Conservation (phyloP, 78 protist species). For the Monosiga brevicollis region DNA sequence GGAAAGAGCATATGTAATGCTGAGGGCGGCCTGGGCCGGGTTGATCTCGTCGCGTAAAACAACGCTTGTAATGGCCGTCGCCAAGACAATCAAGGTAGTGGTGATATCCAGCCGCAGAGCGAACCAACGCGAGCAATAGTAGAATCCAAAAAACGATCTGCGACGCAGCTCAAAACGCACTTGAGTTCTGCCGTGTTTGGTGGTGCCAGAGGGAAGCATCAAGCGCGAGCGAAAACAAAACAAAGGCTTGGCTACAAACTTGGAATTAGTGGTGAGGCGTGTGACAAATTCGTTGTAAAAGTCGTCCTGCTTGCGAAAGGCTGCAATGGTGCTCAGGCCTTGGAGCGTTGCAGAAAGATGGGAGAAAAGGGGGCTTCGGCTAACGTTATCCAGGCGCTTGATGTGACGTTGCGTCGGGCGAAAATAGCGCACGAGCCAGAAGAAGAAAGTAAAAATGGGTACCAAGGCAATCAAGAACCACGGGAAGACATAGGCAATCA, state of each 20-base stretch:
- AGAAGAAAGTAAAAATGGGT: slow-evolving; percentile 17
- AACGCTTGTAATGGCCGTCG: background rate
- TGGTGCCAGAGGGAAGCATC: too few species aligned
- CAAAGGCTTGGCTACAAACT: too few species aligned
- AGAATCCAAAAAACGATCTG: slow-evolving; percentile 19
- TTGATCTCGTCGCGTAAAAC: background rate
- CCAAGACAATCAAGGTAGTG: background rate
- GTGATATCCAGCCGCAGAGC: slow-evolving; percentile 17
- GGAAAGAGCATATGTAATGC: slow-evolving; percentile 18
- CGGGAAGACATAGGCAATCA: background rate
- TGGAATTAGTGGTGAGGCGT: background rate
- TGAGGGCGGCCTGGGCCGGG: slow-evolving; percentile 19
- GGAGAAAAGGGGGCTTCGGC: slow-evolving; percentile 44
- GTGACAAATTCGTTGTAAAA: background rate
- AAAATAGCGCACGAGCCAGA: background rate
- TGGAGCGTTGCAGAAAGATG: slow-evolving; percentile 20
- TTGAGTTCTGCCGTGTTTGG: too few species aligned
- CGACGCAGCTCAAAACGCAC: too few species aligned
- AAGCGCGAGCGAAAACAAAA: too few species aligned
- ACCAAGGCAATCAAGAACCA: background rate
- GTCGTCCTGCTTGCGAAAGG: slow-evolving; percentile 2
- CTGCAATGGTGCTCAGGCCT: slow-evolving; percentile 64
- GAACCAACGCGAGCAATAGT: slow-evolving; percentile 32
- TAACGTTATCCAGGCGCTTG: slow-evolving; percentile 37
- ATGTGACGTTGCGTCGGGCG: slow-evolving; percentile 30